Evolutionary conservation across 139 green algal species (phyloP).

Genomic region (Chlamydomonas incerta): DNA sequence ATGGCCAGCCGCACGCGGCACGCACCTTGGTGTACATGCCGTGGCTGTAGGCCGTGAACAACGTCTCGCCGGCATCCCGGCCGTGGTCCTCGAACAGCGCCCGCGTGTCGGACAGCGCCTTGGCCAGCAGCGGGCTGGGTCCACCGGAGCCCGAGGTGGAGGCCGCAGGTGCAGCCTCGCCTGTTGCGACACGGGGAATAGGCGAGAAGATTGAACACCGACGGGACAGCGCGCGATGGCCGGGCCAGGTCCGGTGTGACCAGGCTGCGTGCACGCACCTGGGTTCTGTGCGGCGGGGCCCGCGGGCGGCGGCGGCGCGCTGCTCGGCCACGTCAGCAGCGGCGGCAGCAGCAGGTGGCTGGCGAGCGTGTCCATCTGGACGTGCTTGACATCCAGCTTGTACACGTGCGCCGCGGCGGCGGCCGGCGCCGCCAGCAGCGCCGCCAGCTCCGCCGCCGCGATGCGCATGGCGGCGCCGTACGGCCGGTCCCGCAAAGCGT

Average conservation of each 20-base stretch:
- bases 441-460: constrained; percentile 60
- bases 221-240: no score
- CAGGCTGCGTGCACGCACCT: no score
- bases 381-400: constrained; percentile 78
- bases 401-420: constrained; percentile 51
- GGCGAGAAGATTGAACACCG: no score
- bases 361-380: constrained; percentile 79
- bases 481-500: constrained; percentile 54
- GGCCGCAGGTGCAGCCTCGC: no score
- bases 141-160: background rate
- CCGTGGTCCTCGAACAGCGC: constrained; percentile 78
- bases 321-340: constrained; percentile 44
- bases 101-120: constrained; percentile 56
- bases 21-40: constrained; percentile 84
- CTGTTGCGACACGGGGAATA: no score
- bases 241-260: no score
- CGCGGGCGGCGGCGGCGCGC: background rate
- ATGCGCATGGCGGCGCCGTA: constrained; percentile 70
- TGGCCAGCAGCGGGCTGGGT: background rate
- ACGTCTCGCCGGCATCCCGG: constrained; percentile 76
- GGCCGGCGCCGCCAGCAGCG: constrained; percentile 64
- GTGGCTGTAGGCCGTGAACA: constrained; percentile 73
- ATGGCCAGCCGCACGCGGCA: background rate
- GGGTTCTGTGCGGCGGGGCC: no score
- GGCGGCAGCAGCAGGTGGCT: constrained; percentile 74